Conservation (phyloP, 805 yeast species). For the Schizosaccharomyces octosporus region DNA sequence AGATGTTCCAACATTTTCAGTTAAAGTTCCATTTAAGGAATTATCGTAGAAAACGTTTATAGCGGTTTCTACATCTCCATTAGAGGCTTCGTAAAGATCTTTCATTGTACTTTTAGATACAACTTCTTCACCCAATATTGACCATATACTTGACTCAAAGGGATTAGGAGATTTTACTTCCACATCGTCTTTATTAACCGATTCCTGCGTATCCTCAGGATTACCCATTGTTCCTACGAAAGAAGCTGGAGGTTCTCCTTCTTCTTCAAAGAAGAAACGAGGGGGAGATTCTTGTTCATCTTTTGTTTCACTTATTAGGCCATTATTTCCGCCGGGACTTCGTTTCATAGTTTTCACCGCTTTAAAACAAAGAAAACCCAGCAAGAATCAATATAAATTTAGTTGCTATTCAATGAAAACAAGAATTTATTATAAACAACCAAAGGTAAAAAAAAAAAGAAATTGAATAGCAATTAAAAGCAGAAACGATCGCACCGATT, state of each 20-base stretch:
- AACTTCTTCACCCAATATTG: background rate
- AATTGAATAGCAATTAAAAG: no score
- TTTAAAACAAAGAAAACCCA: no score
- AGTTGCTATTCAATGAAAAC: no score
- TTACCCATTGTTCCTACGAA: background rate
- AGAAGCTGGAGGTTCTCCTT: background rate
- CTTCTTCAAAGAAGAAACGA: background rate
- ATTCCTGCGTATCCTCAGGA: no score
- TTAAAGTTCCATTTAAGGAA: background rate
- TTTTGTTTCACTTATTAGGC: background rate
- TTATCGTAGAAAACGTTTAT: background rate
- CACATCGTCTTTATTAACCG: background rate
- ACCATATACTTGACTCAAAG: background rate
- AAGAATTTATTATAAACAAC: no score
- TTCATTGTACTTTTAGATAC: background rate
- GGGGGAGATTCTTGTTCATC: background rate
- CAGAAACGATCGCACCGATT: no score
- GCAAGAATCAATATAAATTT: no score
- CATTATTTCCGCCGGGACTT: no score
- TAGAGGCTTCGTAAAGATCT: background rate
- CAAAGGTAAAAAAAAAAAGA: no score
- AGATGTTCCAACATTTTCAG: no score
- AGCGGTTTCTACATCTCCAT: background rate
- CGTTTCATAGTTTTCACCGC: no score
- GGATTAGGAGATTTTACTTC: background rate